phyloP scores from a whole-genome alignment of 805 yeast genomes.

The Candida berthetii region DNA sequence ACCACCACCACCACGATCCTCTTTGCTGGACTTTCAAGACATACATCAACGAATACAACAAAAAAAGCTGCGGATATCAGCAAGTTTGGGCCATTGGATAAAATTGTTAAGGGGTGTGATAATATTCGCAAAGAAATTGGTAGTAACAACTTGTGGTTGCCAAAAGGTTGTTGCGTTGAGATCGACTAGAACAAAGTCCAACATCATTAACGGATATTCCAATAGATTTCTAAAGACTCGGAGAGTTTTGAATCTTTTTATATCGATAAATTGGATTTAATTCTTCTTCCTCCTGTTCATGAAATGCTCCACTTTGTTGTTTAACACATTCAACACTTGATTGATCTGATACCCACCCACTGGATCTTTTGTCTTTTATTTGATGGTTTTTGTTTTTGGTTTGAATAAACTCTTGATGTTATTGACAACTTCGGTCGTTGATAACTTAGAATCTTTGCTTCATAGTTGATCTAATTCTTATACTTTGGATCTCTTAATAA shows the following conservation, averaged over 20 bases:
- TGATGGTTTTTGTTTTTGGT: conserved; percentile 14
- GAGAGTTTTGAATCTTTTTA: neutral
- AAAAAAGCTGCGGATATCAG: no score
- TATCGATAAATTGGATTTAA: conserved; percentile 3
- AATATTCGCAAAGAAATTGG: conserved; percentile 4
- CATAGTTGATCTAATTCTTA: conserved; percentile 56
- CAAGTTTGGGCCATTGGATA: conserved; percentile 5
- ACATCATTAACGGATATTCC: neutral
- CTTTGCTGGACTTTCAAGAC: no score
- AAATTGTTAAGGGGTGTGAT: neutral
- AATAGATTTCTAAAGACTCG: neutral
- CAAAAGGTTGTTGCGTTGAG: neutral
- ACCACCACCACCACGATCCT: no score
- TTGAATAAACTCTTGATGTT: conserved; percentile 47
- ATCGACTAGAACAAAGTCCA: neutral
- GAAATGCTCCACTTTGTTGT: conserved; percentile 8
- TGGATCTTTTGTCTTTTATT: conserved; percentile 24
- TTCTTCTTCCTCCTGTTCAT: conserved; percentile 18
- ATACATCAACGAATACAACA: no score
- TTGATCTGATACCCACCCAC: conserved; percentile 29
- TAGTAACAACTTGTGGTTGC: conserved; percentile 4
- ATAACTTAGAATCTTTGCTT: conserved; percentile 49
- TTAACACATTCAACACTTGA: conserved; percentile 19
- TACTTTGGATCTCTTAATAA: conserved; percentile 75
- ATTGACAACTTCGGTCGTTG: conserved; percentile 53